Evolutionary conservation across 2,329 filamentous ascomycete genomes (phyloP), one percentile per base, ranked within the genome.

Genomic region (Aspergillus jensenii): DNA sequence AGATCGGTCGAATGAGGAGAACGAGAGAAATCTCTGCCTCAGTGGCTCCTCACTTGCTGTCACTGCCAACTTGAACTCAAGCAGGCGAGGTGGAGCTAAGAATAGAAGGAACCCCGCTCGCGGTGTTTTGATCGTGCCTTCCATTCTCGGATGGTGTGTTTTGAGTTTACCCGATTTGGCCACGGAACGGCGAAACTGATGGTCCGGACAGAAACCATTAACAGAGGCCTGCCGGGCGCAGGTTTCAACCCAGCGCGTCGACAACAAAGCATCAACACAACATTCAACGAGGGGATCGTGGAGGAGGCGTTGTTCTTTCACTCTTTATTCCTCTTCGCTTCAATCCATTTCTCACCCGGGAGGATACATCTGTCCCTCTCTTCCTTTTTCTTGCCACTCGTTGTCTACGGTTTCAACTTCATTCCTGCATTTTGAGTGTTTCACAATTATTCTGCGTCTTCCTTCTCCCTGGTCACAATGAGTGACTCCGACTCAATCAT

Each of bases 401-500:
- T 55, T 52, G 40, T 44, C 40, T 25, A 43, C 51, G 35, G 14
- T n/a, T 47, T 55, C 21, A n/a, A 51, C 43, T 61, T 49, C 47
- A 49, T 27, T 54, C 19, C 37, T 33, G 27, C 19, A 33, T 35
- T 21, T 23, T 40, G 23, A 14, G 33, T 50, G 48, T 41, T 17
- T 39, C 40, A 12, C 17, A 39, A 31, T 35, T 27, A 19, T 55
- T 45, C 39, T 49, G 48, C 44, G 33, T 41, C 41, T 49, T 52
- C 33, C 44, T 44, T 52, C 46, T 55, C 45, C 53, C 55, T 23
- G 33, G 43, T 56, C 62, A 68, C 57, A 59, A 74, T 74, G 72
- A 72, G 74, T 57, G 72, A 75, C 55, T 69, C 69, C 52, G 52
- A 54, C 37, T 71, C 71, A 44, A 82, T 86, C 74, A 83, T 85